Evolutionary conservation across 495 filamentous ascomycete genomes (phyloP).

Genomic region (Talaromyces borbonicus): DNA sequence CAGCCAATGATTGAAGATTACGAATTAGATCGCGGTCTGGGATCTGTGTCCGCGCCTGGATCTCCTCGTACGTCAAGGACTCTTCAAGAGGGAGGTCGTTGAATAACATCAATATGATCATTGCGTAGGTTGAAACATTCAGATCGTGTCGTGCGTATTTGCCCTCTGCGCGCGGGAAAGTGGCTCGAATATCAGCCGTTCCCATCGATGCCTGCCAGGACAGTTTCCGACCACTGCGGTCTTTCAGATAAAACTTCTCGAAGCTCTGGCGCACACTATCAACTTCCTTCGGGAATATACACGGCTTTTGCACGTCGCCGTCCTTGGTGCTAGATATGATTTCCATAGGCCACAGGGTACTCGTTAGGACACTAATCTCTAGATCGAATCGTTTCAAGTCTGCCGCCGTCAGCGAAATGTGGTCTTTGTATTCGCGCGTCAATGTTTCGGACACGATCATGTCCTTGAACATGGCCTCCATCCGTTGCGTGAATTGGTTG

Average conservation of each 20-base stretch:
- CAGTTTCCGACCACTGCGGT: conserved; percentile 76
- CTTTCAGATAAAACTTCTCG: conserved; percentile 78
- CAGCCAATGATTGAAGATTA: conserved; percentile 73
- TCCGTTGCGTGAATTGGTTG: conserved; percentile 82
- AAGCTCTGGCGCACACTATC: conserved; percentile 74
- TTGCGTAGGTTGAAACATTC: conserved; percentile 85
- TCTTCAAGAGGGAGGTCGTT: conserved; percentile 61
- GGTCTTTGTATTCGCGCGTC: conserved; percentile 59
- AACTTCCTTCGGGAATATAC: conserved; percentile 66
- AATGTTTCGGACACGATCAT: conserved; percentile 86
- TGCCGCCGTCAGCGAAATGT: conserved; percentile 50
- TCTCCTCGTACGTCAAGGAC: conserved; percentile 70
- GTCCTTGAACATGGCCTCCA: conserved; percentile 98
- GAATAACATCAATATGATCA: conserved; percentile 84
- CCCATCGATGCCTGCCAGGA: conserved; percentile 81
- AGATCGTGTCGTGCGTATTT: conserved; percentile 77
- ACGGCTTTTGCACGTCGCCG: conserved; percentile 40
- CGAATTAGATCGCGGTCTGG: conserved; percentile 65
- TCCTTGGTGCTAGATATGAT: conserved; percentile 58
- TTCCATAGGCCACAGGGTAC: conserved; percentile 89
- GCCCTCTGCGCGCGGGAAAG: conserved; percentile 62
- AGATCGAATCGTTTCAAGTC: conserved; percentile 67
- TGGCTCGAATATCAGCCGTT: conserved; percentile 73
- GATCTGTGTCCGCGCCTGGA: conserved; percentile 78
- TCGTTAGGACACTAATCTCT: conserved; percentile 75